Evolutionary conservation across 2,329 filamentous ascomycete species (phyloP).

Genomic region (Biscogniauxia mediterranea): DNA sequence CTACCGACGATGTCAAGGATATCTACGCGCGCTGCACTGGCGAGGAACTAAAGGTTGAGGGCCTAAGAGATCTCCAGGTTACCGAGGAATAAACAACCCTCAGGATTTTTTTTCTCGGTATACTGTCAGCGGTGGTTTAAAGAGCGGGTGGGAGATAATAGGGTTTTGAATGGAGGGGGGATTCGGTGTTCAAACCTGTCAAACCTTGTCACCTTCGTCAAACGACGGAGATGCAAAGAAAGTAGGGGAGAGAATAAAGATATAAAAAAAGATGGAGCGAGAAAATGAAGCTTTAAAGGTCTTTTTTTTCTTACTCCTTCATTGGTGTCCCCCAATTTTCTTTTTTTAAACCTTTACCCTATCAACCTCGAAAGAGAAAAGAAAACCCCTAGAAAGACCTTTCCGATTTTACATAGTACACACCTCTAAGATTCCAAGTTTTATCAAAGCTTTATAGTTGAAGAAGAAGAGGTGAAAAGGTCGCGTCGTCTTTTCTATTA

Average conservation of each 20-base stretch:
- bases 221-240: neutral
- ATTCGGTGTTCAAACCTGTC: neutral
- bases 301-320: neutral
- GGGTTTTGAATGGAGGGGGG: neutral
- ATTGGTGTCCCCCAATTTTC: neutral
- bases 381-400: neutral
- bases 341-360: neutral
- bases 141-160: neutral
- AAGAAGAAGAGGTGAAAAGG: neutral
- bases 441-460: too few species aligned
- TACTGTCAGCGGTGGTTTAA: neutral
- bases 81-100: constrained; percentile 55
- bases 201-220: neutral
- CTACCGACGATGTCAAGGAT: constrained; percentile 86
- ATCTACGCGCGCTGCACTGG: constrained; percentile 84
- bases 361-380: neutral
- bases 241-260: neutral
- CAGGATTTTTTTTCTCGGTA: neutral
- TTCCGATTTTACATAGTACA: neutral
- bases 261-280: neutral
- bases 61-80: constrained; percentile 75
- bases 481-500: neutral
- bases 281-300: neutral
- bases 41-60: constrained; percentile 84
- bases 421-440: neutral